phyloP scores from a whole-genome alignment of 257 asterid species.

The Striga asiatica region DNA sequence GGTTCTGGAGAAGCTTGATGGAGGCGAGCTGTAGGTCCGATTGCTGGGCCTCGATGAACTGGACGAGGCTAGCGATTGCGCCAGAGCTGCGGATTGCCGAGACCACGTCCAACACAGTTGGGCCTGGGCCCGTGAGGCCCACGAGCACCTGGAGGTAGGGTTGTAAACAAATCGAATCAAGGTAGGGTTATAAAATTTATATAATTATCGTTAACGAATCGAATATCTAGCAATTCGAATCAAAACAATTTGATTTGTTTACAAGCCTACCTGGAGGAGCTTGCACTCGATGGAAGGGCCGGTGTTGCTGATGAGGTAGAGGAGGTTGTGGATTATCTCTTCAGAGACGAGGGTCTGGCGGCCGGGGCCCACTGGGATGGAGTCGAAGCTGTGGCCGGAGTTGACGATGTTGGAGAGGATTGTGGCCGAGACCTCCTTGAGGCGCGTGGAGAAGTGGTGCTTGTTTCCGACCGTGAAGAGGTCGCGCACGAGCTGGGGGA shows the following conservation, averaged over 20 bases:
- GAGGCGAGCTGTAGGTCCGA: slow-evolving; percentile 73
- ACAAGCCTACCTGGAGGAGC: too few relatives aligned
- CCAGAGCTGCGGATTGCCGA: slow-evolving; percentile 84
- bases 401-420: slow-evolving; percentile 74
- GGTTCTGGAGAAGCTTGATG: slow-evolving; percentile 66
- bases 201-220: too few relatives aligned
- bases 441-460: slow-evolving; percentile 55
- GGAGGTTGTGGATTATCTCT: slow-evolving; percentile 60
- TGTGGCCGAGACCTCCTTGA: slow-evolving; percentile 84
- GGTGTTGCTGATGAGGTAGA: slow-evolving; percentile 82
- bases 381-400: slow-evolving; percentile 69
- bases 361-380: slow-evolving; percentile 61
- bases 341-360: slow-evolving; percentile 80
- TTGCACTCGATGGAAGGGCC: slow-evolving; percentile 92
- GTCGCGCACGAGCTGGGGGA: slow-evolving; percentile 87
- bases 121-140: slow-evolving; percentile 60
- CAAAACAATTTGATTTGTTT: too few relatives aligned
- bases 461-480: slow-evolving; percentile 68
- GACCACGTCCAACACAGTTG: slow-evolving; percentile 56
- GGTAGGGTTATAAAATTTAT: too few relatives aligned
- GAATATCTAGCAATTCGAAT: too few relatives aligned
- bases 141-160: slow-evolving; percentile 84
- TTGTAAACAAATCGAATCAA: too few relatives aligned
- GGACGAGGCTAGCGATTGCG: slow-evolving; percentile 77
- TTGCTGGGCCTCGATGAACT: slow-evolving; percentile 86